phyloP scores from a whole-genome alignment of 352 stramenopile genomes.

The Phytophthora hybrid region DNA sequence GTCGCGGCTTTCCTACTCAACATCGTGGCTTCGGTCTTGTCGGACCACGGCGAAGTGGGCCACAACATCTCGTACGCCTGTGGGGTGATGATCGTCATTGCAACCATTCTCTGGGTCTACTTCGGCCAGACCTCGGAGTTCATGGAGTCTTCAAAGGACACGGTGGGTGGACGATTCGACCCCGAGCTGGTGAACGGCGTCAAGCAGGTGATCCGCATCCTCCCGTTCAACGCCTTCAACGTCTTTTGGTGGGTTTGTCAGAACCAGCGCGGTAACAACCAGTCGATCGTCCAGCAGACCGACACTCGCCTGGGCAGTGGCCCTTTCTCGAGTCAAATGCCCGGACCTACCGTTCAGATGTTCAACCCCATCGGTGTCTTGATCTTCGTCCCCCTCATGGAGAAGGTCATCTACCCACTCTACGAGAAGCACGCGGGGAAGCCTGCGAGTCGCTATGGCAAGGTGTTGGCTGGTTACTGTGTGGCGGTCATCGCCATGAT shows the following conservation, averaged over 20 bases:
- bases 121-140: conserved; percentile 5
- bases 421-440: conserved; percentile 3
- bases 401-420: conserved; percentile 5
- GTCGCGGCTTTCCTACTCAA: conserved; percentile 4
- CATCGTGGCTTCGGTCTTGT: conserved; percentile 5
- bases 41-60: conserved; percentile 5
- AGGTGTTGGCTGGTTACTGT: not conserved
- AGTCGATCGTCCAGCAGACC: conserved; percentile 7
- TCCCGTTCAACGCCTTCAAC: conserved; percentile 10
- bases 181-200: conserved; percentile 1
- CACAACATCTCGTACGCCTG: conserved; percentile 11
- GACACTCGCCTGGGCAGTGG: not conserved
- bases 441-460: conserved; percentile 5
- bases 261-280: conserved; percentile 7
- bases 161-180: not conserved
- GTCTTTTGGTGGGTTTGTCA: conserved; percentile 6
- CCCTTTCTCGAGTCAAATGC: conserved; percentile 3
- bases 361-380: conserved; percentile 9
- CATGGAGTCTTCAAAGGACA: conserved; percentile 1
- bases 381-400: conserved; percentile 3
- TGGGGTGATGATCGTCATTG: conserved; percentile 5
- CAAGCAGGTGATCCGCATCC: conserved; percentile 7
- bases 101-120: not conserved
- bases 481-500: conserved; percentile 3
- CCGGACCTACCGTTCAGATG: conserved; percentile 3